phyloP scores from a whole-genome alignment of 1,284 basidiomycete species.

The Cutaneotrichosporon daszewskae region DNA sequence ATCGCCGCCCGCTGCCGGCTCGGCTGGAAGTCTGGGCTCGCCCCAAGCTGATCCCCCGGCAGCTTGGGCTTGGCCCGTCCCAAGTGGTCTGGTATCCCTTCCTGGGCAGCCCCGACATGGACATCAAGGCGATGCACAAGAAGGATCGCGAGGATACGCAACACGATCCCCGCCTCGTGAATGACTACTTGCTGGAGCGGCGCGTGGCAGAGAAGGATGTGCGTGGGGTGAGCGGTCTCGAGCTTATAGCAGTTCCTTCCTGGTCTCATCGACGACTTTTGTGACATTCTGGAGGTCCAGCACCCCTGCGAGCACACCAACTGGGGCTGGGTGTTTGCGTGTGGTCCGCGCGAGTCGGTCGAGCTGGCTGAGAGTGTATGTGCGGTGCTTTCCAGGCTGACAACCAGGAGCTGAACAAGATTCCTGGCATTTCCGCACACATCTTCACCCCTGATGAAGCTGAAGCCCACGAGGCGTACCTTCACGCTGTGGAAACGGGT shows the following conservation, averaged over 20 bases:
- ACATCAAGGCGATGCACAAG: neutral
- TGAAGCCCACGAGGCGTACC: neutral
- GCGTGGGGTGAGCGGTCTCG: neutral
- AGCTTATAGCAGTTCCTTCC: slow-evolving; percentile 23
- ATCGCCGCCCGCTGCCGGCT: slow-evolving; percentile 2
- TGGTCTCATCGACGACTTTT: slow-evolving; percentile 24
- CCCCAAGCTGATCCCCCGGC: neutral
- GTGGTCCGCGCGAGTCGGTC: slow-evolving; percentile 12
- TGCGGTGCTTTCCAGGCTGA: neutral
- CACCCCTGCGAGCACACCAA: slow-evolving; percentile 1
- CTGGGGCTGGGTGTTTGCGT: slow-evolving; percentile 22
- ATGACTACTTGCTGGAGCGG: neutral
- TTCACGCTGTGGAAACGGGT: too few species aligned
- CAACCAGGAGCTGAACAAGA: slow-evolving; percentile 17
- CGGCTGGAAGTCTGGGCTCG: neutral
- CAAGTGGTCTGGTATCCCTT: too few species aligned
- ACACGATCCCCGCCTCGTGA: neutral
- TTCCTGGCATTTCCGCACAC: slow-evolving; percentile 22
- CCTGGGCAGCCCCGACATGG: too few species aligned
- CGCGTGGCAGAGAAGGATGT: neutral
- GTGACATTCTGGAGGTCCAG: slow-evolving; percentile 24
- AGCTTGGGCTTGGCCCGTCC: too few species aligned
- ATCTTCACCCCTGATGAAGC: neutral
- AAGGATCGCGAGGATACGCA: neutral
- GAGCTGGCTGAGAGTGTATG: slow-evolving; percentile 4